These are phyloP conservation scores for Paxillus ammoniavirescens DNA, from an alignment of 768 basidiomycete species.

Conservation along the genomic window DNA sequence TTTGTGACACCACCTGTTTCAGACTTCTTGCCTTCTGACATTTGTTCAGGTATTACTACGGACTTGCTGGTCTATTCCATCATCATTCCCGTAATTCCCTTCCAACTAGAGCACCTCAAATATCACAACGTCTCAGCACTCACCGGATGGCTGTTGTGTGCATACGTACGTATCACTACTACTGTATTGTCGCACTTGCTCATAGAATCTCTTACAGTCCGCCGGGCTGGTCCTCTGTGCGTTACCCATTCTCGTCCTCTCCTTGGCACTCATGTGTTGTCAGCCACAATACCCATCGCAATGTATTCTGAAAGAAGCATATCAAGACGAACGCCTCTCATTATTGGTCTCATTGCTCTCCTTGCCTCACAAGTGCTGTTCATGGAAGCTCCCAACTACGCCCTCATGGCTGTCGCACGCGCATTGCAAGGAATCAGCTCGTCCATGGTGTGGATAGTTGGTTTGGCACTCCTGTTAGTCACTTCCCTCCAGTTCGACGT, in stretches of 20 bases:
- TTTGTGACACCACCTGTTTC: slow-evolving; percentile 18
- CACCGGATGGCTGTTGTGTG: slow-evolving; percentile 60
- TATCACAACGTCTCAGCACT: slow-evolving; percentile 46
- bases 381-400: slow-evolving; percentile 58
- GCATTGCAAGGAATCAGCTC: slow-evolving; percentile 60
- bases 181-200: not conserved
- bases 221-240: slow-evolving; percentile 53
- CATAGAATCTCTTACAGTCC: slow-evolving; percentile 37
- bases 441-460: slow-evolving; percentile 62
- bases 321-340: slow-evolving; percentile 45
- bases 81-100: slow-evolving; percentile 63
- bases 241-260: slow-evolving; percentile 12
- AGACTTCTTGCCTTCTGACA: too few species aligned
- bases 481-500: not conserved
- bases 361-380: slow-evolving; percentile 57
- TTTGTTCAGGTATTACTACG: slow-evolving; percentile 36
- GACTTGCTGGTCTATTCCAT: slow-evolving; percentile 62
- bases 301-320: slow-evolving; percentile 52
- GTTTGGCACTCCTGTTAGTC: slow-evolving; percentile 54
- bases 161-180: slow-evolving; percentile 42
- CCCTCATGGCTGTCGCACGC: slow-evolving; percentile 58
- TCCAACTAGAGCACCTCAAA: slow-evolving; percentile 51
- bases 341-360: slow-evolving; percentile 49
- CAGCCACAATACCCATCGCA: slow-evolving; percentile 59
- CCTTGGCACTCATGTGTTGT: not conserved